Base-by-base conservation (phyloP, 2,329 filamentous ascomycete species). In the Clonostachys chloroleuca region DNA sequence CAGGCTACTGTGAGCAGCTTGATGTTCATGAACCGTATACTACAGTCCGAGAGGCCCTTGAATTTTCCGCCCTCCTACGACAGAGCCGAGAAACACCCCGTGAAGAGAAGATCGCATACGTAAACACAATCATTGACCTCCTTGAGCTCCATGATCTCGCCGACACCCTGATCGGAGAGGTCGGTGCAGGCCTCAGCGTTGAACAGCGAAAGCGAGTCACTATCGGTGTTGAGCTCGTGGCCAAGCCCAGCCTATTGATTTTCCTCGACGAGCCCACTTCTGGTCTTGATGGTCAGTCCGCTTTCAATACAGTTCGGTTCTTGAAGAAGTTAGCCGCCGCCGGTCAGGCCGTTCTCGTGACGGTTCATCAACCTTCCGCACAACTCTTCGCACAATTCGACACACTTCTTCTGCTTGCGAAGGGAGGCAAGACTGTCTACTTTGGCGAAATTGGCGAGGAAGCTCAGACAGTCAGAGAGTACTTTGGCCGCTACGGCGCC, bases 1-100 rank as follows among this genome's bases (percentile, higher is more conserved):
- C 86, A 0, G 88, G 87, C 34, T 92, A 92, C 57, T 87, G 86
- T 49, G 86, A 92, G 60, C 89, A 94, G 61, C 83, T 91, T 51
- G 89, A 94, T 67, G 75, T 92, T 2, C 89, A 92, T 58, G 76
- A 90, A 47, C 72, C 81, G 2, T 87, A 80, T 0, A 77, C 84
- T 2, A 92, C 89, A 0, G 87, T 92, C 5, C 78, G 87, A 14
- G 88, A 92, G 62, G 86, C 87, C 2, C 72, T 92, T 5, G 77
- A 80, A 48, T 92, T 92, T 59, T 87, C 82, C 44, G 88, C 88
- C 5, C 65, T 88, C 2, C 77, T 92, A 10, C 80, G 89, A 46
- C 89, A 92, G 59, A 82, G 81, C 24, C 80, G 79, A 10, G 73
- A 83, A 20, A 76, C 82, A 2, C 68, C 84, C 1, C 74, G 75